These are phyloP conservation scores for Vanderwaltozyma tropicalis DNA, from an alignment of 805 yeast species.

Conservation along the genomic window DNA sequence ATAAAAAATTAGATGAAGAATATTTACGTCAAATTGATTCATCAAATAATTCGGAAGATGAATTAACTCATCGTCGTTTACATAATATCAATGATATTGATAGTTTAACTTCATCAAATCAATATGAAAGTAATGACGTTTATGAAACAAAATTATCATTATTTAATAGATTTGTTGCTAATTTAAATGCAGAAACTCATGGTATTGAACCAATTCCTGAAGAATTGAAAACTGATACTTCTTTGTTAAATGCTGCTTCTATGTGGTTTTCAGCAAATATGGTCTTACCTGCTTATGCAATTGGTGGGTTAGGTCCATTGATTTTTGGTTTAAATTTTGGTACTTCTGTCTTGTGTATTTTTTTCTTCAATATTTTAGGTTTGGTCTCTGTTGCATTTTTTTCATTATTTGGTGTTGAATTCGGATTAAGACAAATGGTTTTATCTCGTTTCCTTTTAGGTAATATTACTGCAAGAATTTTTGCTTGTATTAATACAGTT, in stretches of 20 bases:
- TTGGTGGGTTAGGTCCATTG: slow-evolving; percentile 63
- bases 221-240: slow-evolving; percentile 61
- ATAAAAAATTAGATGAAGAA: not conserved
- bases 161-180: slow-evolving; percentile 17
- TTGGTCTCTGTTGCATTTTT: slow-evolving; percentile 70
- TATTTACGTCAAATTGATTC: not conserved
- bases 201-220: slow-evolving; percentile 79
- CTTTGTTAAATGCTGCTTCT: slow-evolving; percentile 60
- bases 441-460: slow-evolving; percentile 73
- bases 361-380: slow-evolving; percentile 69
- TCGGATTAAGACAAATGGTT: slow-evolving; percentile 84
- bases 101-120: not conserved
- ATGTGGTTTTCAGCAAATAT: slow-evolving; percentile 90
- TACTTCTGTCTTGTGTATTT: slow-evolving; percentile 52
- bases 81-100: not conserved
- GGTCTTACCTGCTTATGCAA: slow-evolving; percentile 72
- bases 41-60: slow-evolving; percentile 2
- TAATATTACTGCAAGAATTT: slow-evolving; percentile 60
- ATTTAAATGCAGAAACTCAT: slow-evolving; percentile 42
- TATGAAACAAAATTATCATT: slow-evolving; percentile 12
- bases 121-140: slow-evolving; percentile 1
- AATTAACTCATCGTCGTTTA: slow-evolving; percentile 1
- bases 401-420: slow-evolving; percentile 71
- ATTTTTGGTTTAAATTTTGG: slow-evolving; percentile 63
- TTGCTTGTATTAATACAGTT: slow-evolving; percentile 64